Conservation (phyloP, 257 asterid species). For the Cordia subcordata region DNA sequence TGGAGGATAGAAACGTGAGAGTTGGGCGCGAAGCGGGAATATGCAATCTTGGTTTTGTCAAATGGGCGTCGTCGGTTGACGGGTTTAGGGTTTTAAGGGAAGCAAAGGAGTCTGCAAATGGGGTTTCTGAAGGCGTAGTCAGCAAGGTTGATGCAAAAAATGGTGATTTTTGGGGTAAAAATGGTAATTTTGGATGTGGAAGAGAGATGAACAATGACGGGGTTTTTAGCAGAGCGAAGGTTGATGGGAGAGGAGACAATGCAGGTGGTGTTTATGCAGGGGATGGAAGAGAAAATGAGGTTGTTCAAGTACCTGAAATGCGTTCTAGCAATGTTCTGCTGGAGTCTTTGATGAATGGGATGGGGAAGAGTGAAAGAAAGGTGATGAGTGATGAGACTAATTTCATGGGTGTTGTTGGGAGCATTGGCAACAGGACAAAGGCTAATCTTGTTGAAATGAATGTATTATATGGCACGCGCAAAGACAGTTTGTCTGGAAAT, state of each 20-base stretch:
- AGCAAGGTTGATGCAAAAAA: background rate
- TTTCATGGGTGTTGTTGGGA: background rate
- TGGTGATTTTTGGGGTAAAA: background rate
- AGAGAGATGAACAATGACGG: background rate
- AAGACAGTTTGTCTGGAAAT: background rate
- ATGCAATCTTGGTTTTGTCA: background rate
- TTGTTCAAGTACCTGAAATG: background rate
- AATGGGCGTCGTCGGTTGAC: background rate
- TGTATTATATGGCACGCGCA: background rate
- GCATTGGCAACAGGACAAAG: background rate
- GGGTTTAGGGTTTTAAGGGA: background rate
- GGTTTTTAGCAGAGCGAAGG: background rate
- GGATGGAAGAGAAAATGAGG: background rate
- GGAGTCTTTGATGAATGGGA: background rate
- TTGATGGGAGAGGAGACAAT: background rate
- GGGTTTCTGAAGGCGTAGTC: background rate
- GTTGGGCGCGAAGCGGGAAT: background rate
- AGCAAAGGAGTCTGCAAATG: background rate
- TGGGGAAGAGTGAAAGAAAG: slow-evolving; percentile 1
- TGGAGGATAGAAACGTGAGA: background rate
- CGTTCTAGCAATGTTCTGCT: slow-evolving; percentile 4
- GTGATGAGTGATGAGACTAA: background rate
- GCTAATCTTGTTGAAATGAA: background rate
- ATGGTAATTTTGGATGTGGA: background rate
- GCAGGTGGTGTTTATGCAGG: background rate